Percentiles rank a stretch among this genome's conserved stretches.
These are phyloP conservation scores for Erodium chrysanthum DNA, from an alignment of 441 rosid genomes.

Conservation along the genomic window DNA sequence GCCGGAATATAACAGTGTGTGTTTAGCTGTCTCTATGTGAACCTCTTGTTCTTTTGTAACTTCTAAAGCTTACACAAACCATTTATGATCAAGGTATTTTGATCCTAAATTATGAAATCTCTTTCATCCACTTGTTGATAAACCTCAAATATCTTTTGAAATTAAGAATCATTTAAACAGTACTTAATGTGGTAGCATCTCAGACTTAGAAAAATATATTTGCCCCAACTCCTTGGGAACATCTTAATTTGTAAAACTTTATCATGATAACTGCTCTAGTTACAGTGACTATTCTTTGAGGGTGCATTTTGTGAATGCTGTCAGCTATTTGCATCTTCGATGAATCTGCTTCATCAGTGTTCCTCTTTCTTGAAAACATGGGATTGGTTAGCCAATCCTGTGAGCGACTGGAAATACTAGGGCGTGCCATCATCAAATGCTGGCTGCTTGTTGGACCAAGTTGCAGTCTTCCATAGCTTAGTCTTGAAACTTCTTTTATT, in stretches of 20 bases:
- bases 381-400: not conserved
- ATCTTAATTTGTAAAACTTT: not conserved
- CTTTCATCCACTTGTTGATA: not conserved
- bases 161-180: not conserved
- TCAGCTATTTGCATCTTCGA: not conserved
- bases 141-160: conserved; percentile 1
- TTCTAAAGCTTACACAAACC: not conserved
- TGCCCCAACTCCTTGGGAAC: not conserved
- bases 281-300: not conserved
- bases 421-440: conserved; percentile 5
- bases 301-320: not conserved
- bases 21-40: not conserved
- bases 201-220: not conserved
- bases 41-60: not conserved
- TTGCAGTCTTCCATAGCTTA: not conserved
- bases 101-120: not conserved
- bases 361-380: not conserved
- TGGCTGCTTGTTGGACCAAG: not conserved
- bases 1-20: not conserved
- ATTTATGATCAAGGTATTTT: not conserved
- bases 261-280: not conserved
- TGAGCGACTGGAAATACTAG: not conserved
- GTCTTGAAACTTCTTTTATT: not conserved
- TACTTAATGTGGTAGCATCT: not conserved
- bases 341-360: not conserved